phyloP scores from a whole-genome alignment of 306 rosid genomes.

The Rosa multiflora region DNA sequence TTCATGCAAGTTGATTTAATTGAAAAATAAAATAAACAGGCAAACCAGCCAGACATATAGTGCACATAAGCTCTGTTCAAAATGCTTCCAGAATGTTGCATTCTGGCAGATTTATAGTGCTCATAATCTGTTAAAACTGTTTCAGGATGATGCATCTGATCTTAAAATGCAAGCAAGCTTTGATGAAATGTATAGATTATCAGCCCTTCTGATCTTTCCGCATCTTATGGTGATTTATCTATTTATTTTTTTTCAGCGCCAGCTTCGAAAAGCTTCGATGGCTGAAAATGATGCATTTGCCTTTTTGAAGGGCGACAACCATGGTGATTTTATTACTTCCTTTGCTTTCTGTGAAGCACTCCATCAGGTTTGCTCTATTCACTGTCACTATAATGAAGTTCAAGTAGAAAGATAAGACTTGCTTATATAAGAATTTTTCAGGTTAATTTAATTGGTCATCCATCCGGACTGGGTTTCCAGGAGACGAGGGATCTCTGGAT shows the following conservation, averaged over 20 bases:
- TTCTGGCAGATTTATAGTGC: background rate
- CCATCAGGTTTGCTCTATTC: slow-evolving; percentile 51
- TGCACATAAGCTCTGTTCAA: background rate
- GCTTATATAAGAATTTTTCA: slow-evolving; percentile 31
- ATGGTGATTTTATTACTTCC: slow-evolving; percentile 57
- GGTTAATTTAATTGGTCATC: slow-evolving; percentile 67
- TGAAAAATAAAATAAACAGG: too few species aligned
- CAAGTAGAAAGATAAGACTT: slow-evolving; percentile 17
- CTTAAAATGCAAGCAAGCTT: background rate
- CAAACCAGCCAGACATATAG: background rate
- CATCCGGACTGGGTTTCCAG: slow-evolving; percentile 70
- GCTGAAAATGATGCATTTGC: slow-evolving; percentile 81
- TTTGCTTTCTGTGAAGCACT: slow-evolving; percentile 69
- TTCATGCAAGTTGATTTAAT: background rate
- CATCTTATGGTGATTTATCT: slow-evolving; percentile 3
- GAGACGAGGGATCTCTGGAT: slow-evolving; percentile 79
- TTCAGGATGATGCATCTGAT: background rate
- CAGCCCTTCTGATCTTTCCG: slow-evolving; percentile 3
- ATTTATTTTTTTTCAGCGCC: slow-evolving; percentile 45
- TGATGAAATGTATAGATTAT: background rate
- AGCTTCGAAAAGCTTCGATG: slow-evolving; percentile 70
- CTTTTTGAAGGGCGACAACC: slow-evolving; percentile 69
- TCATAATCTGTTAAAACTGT: background rate
- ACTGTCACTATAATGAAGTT: background rate
- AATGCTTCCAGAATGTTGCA: background rate